These are phyloP conservation scores for Mycena sp. DNA, from an alignment of 1,284 basidiomycete genomes.

Conservation along the genomic window DNA sequence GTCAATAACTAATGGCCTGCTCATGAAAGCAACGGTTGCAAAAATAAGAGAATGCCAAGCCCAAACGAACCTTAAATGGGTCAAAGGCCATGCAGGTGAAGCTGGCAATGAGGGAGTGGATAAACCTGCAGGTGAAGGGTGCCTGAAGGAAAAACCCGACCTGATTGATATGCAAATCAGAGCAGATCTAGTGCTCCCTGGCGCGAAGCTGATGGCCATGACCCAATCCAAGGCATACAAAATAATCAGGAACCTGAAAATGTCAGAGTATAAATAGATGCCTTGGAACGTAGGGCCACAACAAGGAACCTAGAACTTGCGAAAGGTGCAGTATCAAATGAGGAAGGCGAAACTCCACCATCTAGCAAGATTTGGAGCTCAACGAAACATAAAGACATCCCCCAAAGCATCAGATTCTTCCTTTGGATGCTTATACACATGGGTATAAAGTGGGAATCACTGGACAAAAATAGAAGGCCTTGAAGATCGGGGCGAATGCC, in stretches of 20 bases:
- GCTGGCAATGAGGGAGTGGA: slow-evolving; percentile 15
- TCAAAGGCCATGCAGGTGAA: slow-evolving; percentile 16
- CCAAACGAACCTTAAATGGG: neutral
- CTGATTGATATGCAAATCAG: neutral
- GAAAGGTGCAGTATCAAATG: too few relatives aligned
- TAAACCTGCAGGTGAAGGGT: slow-evolving; percentile 8
- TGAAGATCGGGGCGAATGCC: neutral
- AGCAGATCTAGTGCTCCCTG: slow-evolving; percentile 16
- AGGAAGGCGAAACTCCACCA: neutral
- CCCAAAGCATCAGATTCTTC: slow-evolving; percentile 4
- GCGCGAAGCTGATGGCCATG: slow-evolving; percentile 32
- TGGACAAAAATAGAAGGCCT: neutral
- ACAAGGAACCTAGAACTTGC: neutral
- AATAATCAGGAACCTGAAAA: slow-evolving; percentile 16
- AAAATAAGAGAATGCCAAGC: neutral
- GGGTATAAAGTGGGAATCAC: slow-evolving; percentile 6
- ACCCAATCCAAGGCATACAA: slow-evolving; percentile 25
- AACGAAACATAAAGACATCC: neutral
- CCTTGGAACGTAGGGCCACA: neutral
- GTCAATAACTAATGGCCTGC: slow-evolving; percentile 9
- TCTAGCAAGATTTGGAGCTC: neutral
- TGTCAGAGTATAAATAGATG: neutral
- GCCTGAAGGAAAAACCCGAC: slow-evolving; percentile 3
- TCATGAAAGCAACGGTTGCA: slow-evolving; percentile 1
- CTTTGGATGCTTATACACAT: slow-evolving; percentile 16